Conservation (phyloP, 345 rosid genomes). For the Citrus maxima region DNA sequence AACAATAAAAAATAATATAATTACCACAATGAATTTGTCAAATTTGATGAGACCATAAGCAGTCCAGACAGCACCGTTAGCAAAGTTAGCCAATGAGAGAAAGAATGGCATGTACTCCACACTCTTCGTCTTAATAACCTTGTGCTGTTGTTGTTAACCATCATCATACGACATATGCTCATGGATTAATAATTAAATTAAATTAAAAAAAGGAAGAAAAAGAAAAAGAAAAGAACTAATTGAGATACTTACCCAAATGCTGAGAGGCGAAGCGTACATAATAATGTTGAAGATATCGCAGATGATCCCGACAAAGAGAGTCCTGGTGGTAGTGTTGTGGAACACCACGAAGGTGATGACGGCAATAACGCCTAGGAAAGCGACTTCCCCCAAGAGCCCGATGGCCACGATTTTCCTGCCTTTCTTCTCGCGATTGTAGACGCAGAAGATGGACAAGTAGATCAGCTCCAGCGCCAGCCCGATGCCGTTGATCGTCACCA, state of each 20-base stretch:
- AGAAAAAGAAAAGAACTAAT: too few species aligned
- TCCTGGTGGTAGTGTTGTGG: conserved; percentile 17
- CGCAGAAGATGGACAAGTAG: conserved; percentile 27
- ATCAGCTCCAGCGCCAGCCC: conserved; percentile 33
- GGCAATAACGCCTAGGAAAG: conserved; percentile 9
- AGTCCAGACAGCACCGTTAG: conserved; percentile 35
- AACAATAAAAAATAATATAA: too few species aligned
- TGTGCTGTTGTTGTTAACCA: conserved; percentile 19
- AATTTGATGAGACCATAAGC: conserved; percentile 41
- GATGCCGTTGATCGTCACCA: conserved; percentile 35
- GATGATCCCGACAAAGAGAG: conserved; percentile 22
- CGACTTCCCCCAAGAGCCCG: conserved; percentile 12
- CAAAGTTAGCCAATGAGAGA: conserved; percentile 36
- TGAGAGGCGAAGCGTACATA: conserved; percentile 41
- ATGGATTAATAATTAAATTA: too few species aligned
- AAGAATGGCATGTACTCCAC: conserved; percentile 48
- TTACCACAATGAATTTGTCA: conserved; percentile 38
- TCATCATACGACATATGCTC: neutral
- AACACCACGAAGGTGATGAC: conserved; percentile 1
- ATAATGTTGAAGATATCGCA: conserved; percentile 33
- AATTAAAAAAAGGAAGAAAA: too few species aligned
- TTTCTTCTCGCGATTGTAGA: neutral
- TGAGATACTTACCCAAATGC: conserved; percentile 3
- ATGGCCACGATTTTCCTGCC: conserved; percentile 12
- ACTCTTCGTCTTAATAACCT: conserved; percentile 45